Base-by-base conservation (phyloP, 805 yeast species). In the Wickerhamiella allomyrinae region DNA sequence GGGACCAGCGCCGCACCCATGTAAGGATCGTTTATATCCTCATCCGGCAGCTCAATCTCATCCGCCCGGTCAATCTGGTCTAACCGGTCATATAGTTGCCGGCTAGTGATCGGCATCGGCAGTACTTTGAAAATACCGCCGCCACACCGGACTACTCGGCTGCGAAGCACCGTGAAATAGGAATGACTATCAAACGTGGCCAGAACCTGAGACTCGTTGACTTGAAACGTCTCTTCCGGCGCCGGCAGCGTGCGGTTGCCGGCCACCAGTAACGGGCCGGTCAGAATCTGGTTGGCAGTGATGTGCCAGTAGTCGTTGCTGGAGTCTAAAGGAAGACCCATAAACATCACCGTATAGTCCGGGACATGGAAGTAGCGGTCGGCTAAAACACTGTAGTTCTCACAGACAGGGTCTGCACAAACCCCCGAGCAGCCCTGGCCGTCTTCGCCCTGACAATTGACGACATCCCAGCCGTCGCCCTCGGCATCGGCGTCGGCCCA, bases 1-100 rank as follows among this genome's bases (percentile, higher is more conserved):
- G 41, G 41, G 10, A 38, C 24, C 20, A 38, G 24, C 27, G 35
- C 21, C 5, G 35, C 41, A 7, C 22, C 41, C 15, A 38, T 31
- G 13, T 14, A 21, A 7, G 36, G 41, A 20, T 38, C 41, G 22
- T 25, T 21, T 6, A 20, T 20, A 14, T 38, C 41, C 13, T 27
- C 29, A 5, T 29, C 41, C 5, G 15, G 23, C 20, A 38, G 17
- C 21, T 38, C 41, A 10, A 21, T 20, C 8, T 38, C 41, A 20
- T 38, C 41, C 8, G 34, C 41, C 4, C 17, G 14, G 24, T 37
- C 33, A 3, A 36, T 36, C 19, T n/a, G 15, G 14, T 21, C 39
- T 21, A 36, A 19, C 14, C 39, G 39, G 3, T 15, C 21, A 14
- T 15, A n/a, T 3, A 36, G 20, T 14, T 21, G 29, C 5, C 15